Conservation (phyloP, 1,284 basidiomycete genomes). For the Leucoagaricus sp. region DNA sequence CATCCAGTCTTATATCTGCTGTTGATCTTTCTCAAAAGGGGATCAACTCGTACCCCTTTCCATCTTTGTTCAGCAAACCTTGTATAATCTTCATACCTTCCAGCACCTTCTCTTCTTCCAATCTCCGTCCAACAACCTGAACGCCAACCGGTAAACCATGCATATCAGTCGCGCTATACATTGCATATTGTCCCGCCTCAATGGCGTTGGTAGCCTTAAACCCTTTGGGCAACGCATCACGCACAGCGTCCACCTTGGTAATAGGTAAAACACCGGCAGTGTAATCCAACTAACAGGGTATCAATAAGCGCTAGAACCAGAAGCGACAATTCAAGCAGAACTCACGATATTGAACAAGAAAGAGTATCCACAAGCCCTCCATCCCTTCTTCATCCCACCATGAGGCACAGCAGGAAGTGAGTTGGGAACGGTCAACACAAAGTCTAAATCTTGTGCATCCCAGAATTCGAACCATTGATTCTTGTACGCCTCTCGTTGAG, state of each 20-base stretch:
- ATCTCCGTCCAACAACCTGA: neutral
- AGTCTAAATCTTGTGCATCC: constrained; percentile 63
- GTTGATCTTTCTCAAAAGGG: neutral
- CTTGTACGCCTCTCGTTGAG: constrained; percentile 52
- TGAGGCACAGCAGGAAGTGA: constrained; percentile 65
- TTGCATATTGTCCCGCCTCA: constrained; percentile 40
- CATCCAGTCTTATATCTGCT: too few relatives aligned
- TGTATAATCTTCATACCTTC: neutral
- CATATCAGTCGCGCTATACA: constrained; percentile 71
- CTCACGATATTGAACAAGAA: constrained; percentile 64
- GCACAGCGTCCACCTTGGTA: constrained; percentile 55
- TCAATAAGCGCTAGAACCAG: neutral
- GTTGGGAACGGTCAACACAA: constrained; percentile 64
- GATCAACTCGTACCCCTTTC: too few relatives aligned
- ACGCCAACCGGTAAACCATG: constrained; percentile 59
- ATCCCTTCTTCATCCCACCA: constrained; percentile 51
- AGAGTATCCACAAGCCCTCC: constrained; percentile 43
- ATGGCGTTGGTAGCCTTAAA: constrained; percentile 38
- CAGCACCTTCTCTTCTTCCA: neutral
- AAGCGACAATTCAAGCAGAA: constrained; percentile 15
- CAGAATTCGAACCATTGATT: constrained; percentile 54
- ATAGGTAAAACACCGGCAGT: constrained; percentile 76
- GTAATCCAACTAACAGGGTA: constrained; percentile 58
- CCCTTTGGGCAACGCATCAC: constrained; percentile 48
- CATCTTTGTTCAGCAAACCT: too few relatives aligned